Conservation (phyloP, 805 yeast genomes). For the Metschnikowia orientalis region DNA sequence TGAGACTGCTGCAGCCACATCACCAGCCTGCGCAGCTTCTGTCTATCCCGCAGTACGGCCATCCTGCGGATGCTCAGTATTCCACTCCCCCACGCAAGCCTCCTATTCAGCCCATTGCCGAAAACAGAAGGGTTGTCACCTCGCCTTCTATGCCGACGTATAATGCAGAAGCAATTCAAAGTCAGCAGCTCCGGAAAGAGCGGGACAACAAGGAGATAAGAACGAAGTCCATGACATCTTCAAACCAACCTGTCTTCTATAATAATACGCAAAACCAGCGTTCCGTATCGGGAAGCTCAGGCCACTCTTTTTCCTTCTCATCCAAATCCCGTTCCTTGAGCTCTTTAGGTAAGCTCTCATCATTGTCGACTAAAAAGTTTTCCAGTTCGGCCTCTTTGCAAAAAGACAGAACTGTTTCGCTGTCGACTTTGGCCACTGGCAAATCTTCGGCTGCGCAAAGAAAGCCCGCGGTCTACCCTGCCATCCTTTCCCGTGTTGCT, state of each 20-base stretch:
- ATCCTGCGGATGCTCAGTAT: not conserved
- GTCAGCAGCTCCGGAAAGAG: slow-evolving; percentile 10
- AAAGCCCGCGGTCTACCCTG: slow-evolving; percentile 82
- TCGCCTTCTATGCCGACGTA: slow-evolving; percentile 11
- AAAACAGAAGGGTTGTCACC: slow-evolving; percentile 14
- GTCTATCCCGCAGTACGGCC: slow-evolving; percentile 2
- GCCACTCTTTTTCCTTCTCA: slow-evolving; percentile 24
- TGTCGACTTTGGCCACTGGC: slow-evolving; percentile 28
- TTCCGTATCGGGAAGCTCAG: slow-evolving; percentile 22
- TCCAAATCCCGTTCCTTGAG: slow-evolving; percentile 40
- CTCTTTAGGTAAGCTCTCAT: slow-evolving; percentile 38
- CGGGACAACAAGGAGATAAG: slow-evolving; percentile 7
- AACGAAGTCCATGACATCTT: slow-evolving; percentile 14
- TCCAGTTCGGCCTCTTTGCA: slow-evolving; percentile 30
- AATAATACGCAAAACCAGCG: slow-evolving; percentile 23
- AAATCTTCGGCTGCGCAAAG: slow-evolving; percentile 38
- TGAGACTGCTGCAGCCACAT: no score
- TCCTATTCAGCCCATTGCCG: slow-evolving; percentile 5
- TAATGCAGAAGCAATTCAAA: slow-evolving; percentile 7
- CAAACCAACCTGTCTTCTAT: slow-evolving; percentile 8
- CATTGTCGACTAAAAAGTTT: slow-evolving; percentile 38
- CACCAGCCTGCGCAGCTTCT: not conserved
- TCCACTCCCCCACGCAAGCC: slow-evolving; percentile 1
- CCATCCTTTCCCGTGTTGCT: slow-evolving; percentile 82
- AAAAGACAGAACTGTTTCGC: slow-evolving; percentile 30